Base-by-base conservation (phyloP, 2,329 filamentous ascomycete species). In the Pyricularia sp. region DNA sequence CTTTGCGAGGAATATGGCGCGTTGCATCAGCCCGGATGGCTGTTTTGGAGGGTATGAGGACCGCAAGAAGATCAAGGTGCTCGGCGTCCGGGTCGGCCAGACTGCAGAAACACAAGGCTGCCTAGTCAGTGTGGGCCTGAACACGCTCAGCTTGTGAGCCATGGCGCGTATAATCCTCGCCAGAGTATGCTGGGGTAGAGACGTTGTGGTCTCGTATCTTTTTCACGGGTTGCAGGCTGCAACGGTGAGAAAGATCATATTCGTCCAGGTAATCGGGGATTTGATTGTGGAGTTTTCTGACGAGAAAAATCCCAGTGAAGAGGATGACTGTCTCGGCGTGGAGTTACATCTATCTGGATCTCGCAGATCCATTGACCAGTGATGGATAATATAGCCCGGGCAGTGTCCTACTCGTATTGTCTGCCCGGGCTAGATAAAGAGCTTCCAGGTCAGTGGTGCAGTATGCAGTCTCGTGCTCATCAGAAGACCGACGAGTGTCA, bases 111-210 rank as follows among this genome's bases (percentile, higher is more conserved):
- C 73, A 14, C 71, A 70, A 30, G 66, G 59, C 17, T 69, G 61
- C n/a, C n/a, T 33, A 25, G 69, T 69, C 11, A 69, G 7, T n/a
- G 7, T 33, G 26, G n/a, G 42, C 12, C 36, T n/a, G 14, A 71
- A 74, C 20, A 31, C 66, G 66, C 74, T 73, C 4, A 69, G 71
- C n/a, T n/a, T n/a, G n/a, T n/a, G n/a, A n/a, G n/a, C n/a, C n/a
- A n/a, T n/a, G n/a, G n/a, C 72, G 1, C 70, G 67, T 59, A 71
- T 70, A 6, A 69, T 71, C 5, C 67, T 76, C 42, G 72, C 70
- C 3, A 67, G 73, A 31, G 72, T 73, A 5, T 73, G 74, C 25
- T 73, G 73, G 36, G 72, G 72, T 1, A 67, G 69, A 33, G 6
- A 55, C 10, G 58, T 69, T 33, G 69, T 74, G 17, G 69, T 73